A percentile compares a stretch with the other conserved stretches of the same genome.
Conservation (phyloP, 2,329 filamentous ascomycete species). For the Hortaea sp. region DNA sequence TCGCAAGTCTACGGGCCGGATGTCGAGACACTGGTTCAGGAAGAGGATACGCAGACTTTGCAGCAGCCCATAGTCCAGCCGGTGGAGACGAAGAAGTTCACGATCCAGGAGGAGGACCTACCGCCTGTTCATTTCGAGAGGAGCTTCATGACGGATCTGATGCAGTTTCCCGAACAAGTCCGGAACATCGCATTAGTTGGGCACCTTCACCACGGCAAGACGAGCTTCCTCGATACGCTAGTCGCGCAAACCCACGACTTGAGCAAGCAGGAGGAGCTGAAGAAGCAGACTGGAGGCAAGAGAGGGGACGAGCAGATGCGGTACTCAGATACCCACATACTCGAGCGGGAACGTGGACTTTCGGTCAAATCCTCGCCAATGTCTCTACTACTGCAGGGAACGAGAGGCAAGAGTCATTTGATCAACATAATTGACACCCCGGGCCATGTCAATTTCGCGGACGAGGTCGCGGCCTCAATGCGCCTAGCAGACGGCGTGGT, state of each 20-base stretch:
- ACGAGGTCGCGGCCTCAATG: conserved; percentile 84
- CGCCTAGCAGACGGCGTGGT: conserved; percentile 86
- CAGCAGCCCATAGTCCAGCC: conserved; percentile 89
- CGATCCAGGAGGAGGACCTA: conserved; percentile 84
- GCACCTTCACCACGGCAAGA: conserved; percentile 95
- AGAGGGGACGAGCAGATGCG: conserved; percentile 80
- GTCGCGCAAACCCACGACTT: conserved; percentile 93
- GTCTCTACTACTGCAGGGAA: conserved; percentile 80
- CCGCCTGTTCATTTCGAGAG: conserved; percentile 81
- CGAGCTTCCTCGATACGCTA: conserved; percentile 95
- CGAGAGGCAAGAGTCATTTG: conserved; percentile 87
- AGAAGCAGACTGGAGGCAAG: conserved; percentile 52
- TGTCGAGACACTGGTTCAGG: conserved; percentile 91
- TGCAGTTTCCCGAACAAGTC: conserved; percentile 92
- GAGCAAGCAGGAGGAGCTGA: conserved; percentile 51
- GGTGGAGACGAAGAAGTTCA: conserved; percentile 91
- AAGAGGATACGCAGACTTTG: conserved; percentile 91
- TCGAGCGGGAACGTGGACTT: conserved; percentile 81
- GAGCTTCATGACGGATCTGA: conserved; percentile 86
- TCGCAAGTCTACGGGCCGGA: conserved; percentile 89
- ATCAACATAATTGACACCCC: conserved; percentile 94
- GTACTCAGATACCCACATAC: conserved; percentile 84
- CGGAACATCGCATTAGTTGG: conserved; percentile 87
- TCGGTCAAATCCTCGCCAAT: conserved; percentile 92
- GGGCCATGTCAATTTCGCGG: conserved; percentile 96